Percentiles rank a stretch among this genome's conserved stretches.
Conservation (phyloP, 169 alveolate genomes). For the Plasmodium ovale region DNA sequence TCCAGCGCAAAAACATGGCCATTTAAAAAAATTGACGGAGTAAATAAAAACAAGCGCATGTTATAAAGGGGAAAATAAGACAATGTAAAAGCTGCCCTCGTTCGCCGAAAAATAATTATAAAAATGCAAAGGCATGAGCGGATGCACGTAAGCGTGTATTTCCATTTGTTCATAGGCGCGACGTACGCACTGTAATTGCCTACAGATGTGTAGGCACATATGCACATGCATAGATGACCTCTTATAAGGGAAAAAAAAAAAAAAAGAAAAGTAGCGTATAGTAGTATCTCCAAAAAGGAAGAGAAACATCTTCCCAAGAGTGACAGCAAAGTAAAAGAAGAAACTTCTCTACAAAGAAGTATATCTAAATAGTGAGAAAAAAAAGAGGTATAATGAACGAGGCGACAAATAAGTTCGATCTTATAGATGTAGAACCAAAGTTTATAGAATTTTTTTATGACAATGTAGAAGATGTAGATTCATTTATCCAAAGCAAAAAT, state of each 20-base stretch:
- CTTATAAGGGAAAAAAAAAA: not conserved
- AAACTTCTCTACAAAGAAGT: not conserved
- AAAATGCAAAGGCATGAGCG: not conserved
- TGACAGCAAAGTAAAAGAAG: not conserved
- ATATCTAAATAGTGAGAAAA: not conserved
- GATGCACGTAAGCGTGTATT: not conserved
- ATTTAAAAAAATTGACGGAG: not conserved
- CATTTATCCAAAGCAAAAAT: slow-evolving; percentile 19
- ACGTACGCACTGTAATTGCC: too few species aligned
- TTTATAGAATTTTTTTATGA: slow-evolving; percentile 44
- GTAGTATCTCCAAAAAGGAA: too few species aligned
- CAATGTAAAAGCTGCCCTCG: not conserved
- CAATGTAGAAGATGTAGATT: slow-evolving; percentile 26
- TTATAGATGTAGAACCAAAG: slow-evolving; percentile 60
- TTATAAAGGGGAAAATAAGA: not conserved
- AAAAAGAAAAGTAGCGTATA: not conserved
- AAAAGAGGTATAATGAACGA: slow-evolving; percentile 1
- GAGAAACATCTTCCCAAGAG: too few species aligned
- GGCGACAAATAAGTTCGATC: slow-evolving; percentile 26
- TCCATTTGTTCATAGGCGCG: too few species aligned
- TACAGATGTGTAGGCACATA: too few species aligned
- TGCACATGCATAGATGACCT: too few species aligned
- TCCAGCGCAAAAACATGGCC: not conserved
- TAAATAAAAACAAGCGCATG: too few species aligned
- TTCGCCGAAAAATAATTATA: not conserved